These are phyloP conservation scores for Arxiozyma heterogenica DNA, from an alignment of 1,139 yeast genomes.

Conservation along the genomic window DNA sequence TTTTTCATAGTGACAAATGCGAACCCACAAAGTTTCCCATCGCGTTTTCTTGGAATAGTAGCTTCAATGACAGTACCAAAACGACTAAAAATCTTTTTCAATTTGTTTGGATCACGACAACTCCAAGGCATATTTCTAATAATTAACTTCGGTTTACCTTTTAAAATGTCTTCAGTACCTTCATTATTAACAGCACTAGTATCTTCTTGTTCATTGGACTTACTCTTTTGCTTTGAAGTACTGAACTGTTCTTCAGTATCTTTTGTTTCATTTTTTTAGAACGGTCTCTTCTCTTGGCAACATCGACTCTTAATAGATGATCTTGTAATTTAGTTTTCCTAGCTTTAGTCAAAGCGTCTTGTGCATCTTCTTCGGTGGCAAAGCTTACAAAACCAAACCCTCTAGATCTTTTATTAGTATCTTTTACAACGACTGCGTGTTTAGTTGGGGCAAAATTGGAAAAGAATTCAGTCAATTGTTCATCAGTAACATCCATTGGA, in stretches of 20 bases:
- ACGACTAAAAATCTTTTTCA: conserved; percentile 61
- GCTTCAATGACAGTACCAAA: conserved; percentile 88
- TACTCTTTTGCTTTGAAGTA: conserved; percentile 11
- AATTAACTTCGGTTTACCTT: conserved; percentile 75
- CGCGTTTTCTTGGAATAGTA: conserved; percentile 76
- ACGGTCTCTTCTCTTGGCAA: conserved; percentile 89
- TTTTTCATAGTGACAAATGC: conserved; percentile 90
- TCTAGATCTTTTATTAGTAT: conserved; percentile 60
- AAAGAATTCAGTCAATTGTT: conserved; percentile 71
- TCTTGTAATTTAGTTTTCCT: conserved; percentile 58
- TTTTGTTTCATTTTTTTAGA: conserved; percentile 4
- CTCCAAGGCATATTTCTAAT: conserved; percentile 96
- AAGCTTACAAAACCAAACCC: conserved; percentile 97
- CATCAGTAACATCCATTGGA: conserved; percentile 73
- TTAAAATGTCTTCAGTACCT: conserved; percentile 39
- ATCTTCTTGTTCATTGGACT: conserved; percentile 14
- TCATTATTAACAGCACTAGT: conserved; percentile 16
- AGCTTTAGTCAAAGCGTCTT: conserved; percentile 62
- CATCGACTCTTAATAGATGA: conserved; percentile 63
- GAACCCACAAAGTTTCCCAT: conserved; percentile 89
- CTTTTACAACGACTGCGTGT: conserved; percentile 88
- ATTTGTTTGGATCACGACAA: conserved; percentile 63
- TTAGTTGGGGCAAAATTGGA: conserved; percentile 90
- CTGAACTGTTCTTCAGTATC: neutral
- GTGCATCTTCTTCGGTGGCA: conserved; percentile 75